Evolutionary conservation across 306 rosid species (phyloP).

Genomic region (Myrica gale): DNA sequence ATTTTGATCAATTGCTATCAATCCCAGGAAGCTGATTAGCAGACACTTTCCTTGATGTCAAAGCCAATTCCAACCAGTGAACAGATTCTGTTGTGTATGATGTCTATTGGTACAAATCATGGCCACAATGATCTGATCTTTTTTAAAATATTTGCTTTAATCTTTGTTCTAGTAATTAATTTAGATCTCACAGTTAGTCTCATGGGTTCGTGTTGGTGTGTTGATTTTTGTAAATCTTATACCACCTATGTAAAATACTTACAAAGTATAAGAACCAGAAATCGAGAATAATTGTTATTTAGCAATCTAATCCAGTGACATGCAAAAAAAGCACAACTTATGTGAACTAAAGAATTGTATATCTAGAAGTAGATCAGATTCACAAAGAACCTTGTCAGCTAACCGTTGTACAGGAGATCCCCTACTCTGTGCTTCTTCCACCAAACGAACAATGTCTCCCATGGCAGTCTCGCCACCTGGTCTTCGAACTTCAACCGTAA

Average conservation of each 20-base stretch:
- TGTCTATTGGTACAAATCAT: not conserved
- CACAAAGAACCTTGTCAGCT: conserved; percentile 81
- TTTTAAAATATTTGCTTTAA: not conserved
- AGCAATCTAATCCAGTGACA: not conserved
- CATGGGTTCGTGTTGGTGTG: not conserved
- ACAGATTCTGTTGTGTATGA: not conserved
- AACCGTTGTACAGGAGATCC: conserved; percentile 95
- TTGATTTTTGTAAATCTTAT: not conserved
- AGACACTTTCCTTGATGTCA: not conserved
- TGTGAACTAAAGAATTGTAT: conserved; percentile 1
- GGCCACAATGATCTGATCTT: not conserved
- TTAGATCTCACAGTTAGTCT: not conserved
- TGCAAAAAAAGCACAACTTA: too few relatives aligned
- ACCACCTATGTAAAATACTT: not conserved
- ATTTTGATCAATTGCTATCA: not conserved
- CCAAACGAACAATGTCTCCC: conserved; percentile 86
- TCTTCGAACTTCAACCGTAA: conserved; percentile 79
- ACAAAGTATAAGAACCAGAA: not conserved
- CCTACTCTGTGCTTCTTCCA: conserved; percentile 93
- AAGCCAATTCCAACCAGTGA: not conserved
- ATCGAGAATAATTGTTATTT: not conserved
- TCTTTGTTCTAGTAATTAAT: not conserved
- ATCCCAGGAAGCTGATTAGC: not conserved
- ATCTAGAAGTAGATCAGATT: conserved; percentile 17
- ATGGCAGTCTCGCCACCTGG: conserved; percentile 92